Evolutionary conservation across 164 flowering plant species (phyloP).

Genomic region (Stephania cephalantha): DNA sequence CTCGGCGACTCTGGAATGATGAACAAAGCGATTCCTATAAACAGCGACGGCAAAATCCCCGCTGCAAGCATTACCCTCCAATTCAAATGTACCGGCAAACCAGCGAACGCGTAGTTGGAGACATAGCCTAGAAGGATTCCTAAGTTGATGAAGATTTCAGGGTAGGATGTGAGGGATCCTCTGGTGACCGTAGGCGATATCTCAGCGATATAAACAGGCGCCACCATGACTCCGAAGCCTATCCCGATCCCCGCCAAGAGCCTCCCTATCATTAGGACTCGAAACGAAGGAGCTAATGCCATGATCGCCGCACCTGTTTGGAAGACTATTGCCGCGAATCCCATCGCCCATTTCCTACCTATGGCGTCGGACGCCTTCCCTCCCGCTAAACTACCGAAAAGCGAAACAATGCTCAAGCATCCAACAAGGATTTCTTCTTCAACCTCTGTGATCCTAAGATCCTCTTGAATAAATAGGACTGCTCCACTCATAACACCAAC

Average conservation of each 20-base stretch:
- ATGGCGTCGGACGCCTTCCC: conserved; percentile 33
- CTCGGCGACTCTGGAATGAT: conserved; percentile 45
- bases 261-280: conserved; percentile 29
- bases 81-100: conserved; percentile 21
- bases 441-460: conserved; percentile 32
- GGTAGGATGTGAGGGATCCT: conserved; percentile 40
- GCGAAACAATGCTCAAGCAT: conserved; percentile 29
- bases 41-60: conserved; percentile 34
- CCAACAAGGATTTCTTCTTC: conserved; percentile 36
- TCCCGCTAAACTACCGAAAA: conserved; percentile 34
- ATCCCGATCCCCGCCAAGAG: conserved; percentile 36
- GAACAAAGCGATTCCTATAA: conserved; percentile 26
- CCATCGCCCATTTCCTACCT: conserved; percentile 42
- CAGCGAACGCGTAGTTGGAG: conserved; percentile 34
- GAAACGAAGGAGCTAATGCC: conserved; percentile 31
- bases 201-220: conserved; percentile 39
- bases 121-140: conserved; percentile 42
- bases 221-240: conserved; percentile 37
- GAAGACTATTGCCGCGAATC: conserved; percentile 28
- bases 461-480: conserved; percentile 33
- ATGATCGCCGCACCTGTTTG: conserved; percentile 32
- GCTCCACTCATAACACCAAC: conserved; percentile 50
- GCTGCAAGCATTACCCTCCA: conserved; percentile 41
- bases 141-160: conserved; percentile 36
- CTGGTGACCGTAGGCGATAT: conserved; percentile 29